phyloP scores from a whole-genome alignment of 306 rosid species.

The Hippophae tibetana region DNA sequence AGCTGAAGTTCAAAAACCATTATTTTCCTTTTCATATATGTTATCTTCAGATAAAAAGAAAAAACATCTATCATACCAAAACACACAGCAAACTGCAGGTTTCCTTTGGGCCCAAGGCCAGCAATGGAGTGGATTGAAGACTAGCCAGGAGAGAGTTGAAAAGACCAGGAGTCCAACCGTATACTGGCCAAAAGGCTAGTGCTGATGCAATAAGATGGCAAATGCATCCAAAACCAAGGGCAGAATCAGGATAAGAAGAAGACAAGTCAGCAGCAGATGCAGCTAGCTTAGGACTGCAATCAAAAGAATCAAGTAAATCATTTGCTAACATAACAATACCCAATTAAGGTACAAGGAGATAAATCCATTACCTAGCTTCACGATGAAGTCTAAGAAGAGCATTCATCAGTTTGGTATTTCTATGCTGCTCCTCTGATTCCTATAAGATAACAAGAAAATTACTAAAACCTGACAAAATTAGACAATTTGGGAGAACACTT shows the following conservation, averaged over 20 bases:
- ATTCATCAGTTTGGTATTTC: conserved; percentile 84
- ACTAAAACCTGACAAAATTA: conserved; percentile 15
- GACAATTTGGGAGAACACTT: not conserved
- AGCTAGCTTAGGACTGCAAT: conserved; percentile 87
- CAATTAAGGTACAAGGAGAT: conserved; percentile 11
- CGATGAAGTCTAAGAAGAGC: conserved; percentile 80
- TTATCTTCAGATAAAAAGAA: conserved; percentile 6
- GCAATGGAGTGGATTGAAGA: conserved; percentile 56
- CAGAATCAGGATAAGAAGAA: conserved; percentile 70
- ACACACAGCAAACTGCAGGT: conserved; percentile 92
- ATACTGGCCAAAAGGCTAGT: conserved; percentile 90
- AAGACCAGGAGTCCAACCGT: conserved; percentile 96
- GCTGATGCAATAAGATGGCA: conserved; percentile 81
- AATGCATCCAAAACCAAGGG: conserved; percentile 90
- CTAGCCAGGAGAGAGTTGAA: conserved; percentile 77
- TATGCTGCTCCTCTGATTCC: conserved; percentile 93
- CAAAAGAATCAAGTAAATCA: conserved; percentile 24
- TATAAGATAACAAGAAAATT: conserved; percentile 29
- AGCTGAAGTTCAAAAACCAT: not conserved
- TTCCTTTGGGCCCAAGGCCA: conserved; percentile 92
- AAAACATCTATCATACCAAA: conserved; percentile 49
- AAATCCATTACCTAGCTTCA: conserved; percentile 65
- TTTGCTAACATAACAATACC: conserved; percentile 16
- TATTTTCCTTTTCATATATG: not conserved
- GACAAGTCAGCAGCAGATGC: conserved; percentile 78